Evolutionary conservation across 2,329 filamentous ascomycete species (phyloP).

Genomic region (Colletotrichum navitas): DNA sequence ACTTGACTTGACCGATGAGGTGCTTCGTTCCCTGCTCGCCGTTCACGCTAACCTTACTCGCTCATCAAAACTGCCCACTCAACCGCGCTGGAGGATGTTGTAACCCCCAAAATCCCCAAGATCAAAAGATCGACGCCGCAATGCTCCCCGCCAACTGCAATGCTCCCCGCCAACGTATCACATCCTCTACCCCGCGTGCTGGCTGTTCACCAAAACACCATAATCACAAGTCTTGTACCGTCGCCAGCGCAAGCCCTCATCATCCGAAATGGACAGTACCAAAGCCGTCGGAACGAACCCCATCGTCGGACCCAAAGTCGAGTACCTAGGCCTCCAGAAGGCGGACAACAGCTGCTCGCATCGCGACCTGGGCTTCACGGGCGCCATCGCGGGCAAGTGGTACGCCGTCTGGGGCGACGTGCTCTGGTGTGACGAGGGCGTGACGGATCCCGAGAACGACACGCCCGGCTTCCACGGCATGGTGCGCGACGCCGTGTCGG

Average conservation of each 20-base stretch:
- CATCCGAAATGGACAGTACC: conserved; percentile 52
- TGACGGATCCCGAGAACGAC: conserved; percentile 49
- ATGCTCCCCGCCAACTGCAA: conserved; percentile 27
- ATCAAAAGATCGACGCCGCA: conserved; percentile 19
- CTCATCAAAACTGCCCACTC: conserved; percentile 11
- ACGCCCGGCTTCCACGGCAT: conserved; percentile 54
- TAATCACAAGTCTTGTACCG: neutral
- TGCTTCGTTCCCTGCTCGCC: neutral
- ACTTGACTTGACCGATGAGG: neutral
- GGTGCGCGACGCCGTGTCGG: conserved; percentile 55
- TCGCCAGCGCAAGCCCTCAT: conserved; percentile 14
- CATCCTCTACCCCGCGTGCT: conserved; percentile 19
- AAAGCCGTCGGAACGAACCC: conserved; percentile 53
- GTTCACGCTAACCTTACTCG: neutral
- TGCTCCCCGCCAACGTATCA: conserved; percentile 11
- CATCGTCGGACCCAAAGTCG: conserved; percentile 47
- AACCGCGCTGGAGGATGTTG: conserved; percentile 7
- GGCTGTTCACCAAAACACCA: conserved; percentile 1
- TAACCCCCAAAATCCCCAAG: conserved; percentile 9
- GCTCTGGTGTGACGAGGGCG: conserved; percentile 52
- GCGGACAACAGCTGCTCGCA: conserved; percentile 54
- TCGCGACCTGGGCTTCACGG: conserved; percentile 54
- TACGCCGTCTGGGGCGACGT: conserved; percentile 55
- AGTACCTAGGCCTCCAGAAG: conserved; percentile 53
- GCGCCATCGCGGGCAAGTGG: conserved; percentile 53